Base-by-base conservation (phyloP, 2,329 filamentous ascomycete genomes). In the Arthrobotrys entomopaga region DNA sequence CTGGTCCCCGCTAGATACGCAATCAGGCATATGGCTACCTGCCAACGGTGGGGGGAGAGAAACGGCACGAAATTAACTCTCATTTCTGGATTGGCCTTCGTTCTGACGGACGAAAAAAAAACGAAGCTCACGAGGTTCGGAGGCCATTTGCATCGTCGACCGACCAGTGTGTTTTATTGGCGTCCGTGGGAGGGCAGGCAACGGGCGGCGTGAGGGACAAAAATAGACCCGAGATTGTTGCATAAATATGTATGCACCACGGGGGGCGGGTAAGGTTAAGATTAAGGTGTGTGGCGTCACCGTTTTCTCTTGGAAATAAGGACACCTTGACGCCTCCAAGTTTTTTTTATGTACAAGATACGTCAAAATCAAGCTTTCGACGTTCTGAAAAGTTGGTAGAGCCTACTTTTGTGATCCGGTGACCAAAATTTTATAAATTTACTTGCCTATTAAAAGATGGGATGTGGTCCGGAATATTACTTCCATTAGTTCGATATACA, bases 211-310 rank as follows among this genome's bases (percentile, higher is more conserved):
- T 8, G n/a, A 15, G 10, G 22, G 54, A 59, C 64, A 67, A 67
- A 67, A 67, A 67, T 67, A 67, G 64, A 67, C 29, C 29, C 13
- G 42, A 46, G 42, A 46, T n/a, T 6, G 42, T 15, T 7, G 16
- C 8, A 46, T 2, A 40, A 40, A 40, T 40, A 40, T 6, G 13
- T 40, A 48, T 48, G 43, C 43, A 19, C 16, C 40, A 42, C 56
- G 19, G 8, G 46, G 54, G 38, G 40, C 65, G 56, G 65, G 65
- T 53, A 24, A 50, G 40, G 50, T 46, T n/a, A 19, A 50, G 40
- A 58, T 46, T n/a, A 19, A 46, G 38, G 63, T 50, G 63, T 66
- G 64, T 69, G 65, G 65, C 65, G 65, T 69, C 65, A 69, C 65
- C 56, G 57, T 69, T 69, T 60, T 56, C 65, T 60, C 65, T 69